Evolutionary conservation across 768 basidiomycete genomes (phyloP).

Genomic region (Cystofilobasidium ferigula): DNA sequence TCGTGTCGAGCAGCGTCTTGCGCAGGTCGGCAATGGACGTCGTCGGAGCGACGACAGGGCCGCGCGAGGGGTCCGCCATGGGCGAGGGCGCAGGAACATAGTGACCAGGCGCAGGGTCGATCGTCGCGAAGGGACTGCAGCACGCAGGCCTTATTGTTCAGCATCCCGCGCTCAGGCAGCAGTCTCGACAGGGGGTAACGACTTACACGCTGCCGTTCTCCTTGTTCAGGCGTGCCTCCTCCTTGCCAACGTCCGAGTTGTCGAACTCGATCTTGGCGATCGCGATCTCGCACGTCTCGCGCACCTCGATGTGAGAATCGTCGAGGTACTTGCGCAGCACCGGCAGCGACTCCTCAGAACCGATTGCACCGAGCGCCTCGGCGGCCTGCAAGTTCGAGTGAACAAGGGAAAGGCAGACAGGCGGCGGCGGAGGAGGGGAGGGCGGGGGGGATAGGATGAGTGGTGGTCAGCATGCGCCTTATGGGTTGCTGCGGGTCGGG

Average conservation of each 20-base stretch:
- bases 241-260: slow-evolving; percentile 38
- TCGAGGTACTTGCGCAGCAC: slow-evolving; percentile 59
- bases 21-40: slow-evolving; percentile 48
- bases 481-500: too few species aligned
- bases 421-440: background rate
- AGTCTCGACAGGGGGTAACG: background rate
- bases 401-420: slow-evolving; percentile 15
- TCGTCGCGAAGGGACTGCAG: slow-evolving; percentile 60
- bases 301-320: slow-evolving; percentile 54
- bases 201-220: slow-evolving; percentile 33
- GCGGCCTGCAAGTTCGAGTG: slow-evolving; percentile 53
- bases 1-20: slow-evolving; percentile 53
- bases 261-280: slow-evolving; percentile 92
- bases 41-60: slow-evolving; percentile 28
- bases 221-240: slow-evolving; percentile 21
- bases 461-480: slow-evolving; percentile 5
- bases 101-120: slow-evolving; percentile 74
- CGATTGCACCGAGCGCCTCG: slow-evolving; percentile 97
- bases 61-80: slow-evolving; percentile 36
- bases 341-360: slow-evolving; percentile 52
- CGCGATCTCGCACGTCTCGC: slow-evolving; percentile 96
- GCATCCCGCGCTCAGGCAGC: background rate
- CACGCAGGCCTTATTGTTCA: background rate
- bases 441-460: background rate
- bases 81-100: slow-evolving; percentile 17